Evolutionary conservation across 2,329 filamentous ascomycete genomes (phyloP).

Genomic region (Teratosphaeria destructans): DNA sequence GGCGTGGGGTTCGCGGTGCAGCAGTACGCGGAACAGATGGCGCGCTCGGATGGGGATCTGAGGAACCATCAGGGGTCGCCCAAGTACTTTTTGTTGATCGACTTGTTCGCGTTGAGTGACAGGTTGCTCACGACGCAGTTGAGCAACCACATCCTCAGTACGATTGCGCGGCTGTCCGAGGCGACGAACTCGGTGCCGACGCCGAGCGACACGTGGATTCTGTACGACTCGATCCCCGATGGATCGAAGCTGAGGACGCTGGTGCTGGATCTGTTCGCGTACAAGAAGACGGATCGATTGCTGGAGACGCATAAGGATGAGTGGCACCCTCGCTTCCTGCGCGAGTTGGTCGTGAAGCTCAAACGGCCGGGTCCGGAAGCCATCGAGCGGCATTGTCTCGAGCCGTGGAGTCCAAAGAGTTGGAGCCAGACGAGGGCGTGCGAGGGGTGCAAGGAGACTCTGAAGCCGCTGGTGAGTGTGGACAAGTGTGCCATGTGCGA

Average conservation of each 20-base stretch:
- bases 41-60: slow-evolving; percentile 24
- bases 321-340: slow-evolving; percentile 39
- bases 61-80: slow-evolving; percentile 38
- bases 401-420: slow-evolving; percentile 29
- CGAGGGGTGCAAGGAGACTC: slow-evolving; percentile 28
- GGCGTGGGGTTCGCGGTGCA: neutral
- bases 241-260: slow-evolving; percentile 30
- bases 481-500: slow-evolving; percentile 33
- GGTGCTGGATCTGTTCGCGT: slow-evolving; percentile 41
- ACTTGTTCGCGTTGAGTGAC: slow-evolving; percentile 38
- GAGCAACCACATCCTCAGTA: slow-evolving; percentile 35
- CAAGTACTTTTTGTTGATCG: slow-evolving; percentile 41
- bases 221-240: slow-evolving; percentile 35
- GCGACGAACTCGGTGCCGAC: slow-evolving; percentile 40
- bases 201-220: slow-evolving; percentile 37
- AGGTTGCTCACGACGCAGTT: slow-evolving; percentile 36
- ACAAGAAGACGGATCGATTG: slow-evolving; percentile 42
- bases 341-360: slow-evolving; percentile 36
- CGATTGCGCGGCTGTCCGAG: slow-evolving; percentile 36
- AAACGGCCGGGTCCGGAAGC: slow-evolving; percentile 36
- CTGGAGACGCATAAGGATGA: slow-evolving; percentile 36
- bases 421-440: slow-evolving; percentile 27
- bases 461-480: slow-evolving; percentile 29
- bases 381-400: slow-evolving; percentile 31
- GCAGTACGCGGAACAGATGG: slow-evolving; percentile 4